Evolutionary conservation across 352 stramenopile species (phyloP).

Genomic region (Plasmopara muralis): DNA sequence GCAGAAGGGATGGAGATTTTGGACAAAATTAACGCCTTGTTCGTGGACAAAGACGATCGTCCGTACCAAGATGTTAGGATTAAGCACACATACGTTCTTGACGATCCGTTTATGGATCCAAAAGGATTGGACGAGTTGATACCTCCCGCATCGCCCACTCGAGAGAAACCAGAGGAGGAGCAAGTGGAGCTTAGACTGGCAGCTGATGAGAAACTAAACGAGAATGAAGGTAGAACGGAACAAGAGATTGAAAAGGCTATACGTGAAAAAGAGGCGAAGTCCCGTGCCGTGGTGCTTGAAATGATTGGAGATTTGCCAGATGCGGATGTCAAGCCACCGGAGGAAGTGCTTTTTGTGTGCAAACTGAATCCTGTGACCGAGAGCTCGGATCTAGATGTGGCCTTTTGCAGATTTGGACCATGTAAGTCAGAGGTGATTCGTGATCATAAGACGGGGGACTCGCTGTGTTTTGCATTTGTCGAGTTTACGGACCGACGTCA

Average conservation of each 20-base stretch:
- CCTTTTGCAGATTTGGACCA: conserved; percentile 88
- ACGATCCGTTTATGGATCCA: conserved; percentile 79
- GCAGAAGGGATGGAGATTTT: conserved; percentile 93
- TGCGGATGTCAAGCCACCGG: conserved; percentile 94
- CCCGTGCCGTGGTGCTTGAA: conserved; percentile 95
- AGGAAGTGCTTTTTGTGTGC: conserved; percentile 99
- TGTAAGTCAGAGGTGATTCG: conserved; percentile 94
- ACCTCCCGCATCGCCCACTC: conserved; percentile 76
- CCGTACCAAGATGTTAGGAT: conserved; percentile 98
- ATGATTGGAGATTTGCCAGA: conserved; percentile 98
- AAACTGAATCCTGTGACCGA: conserved; percentile 93
- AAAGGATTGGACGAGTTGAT: conserved; percentile 51
- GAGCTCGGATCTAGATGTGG: conserved; percentile 92
- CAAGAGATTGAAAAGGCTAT: conserved; percentile 88
- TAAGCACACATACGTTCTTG: conserved; percentile 86
- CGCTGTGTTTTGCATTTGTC: conserved; percentile 98
- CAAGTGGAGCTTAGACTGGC: conserved; percentile 85
- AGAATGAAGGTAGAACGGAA: conserved; percentile 63
- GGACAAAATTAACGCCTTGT: conserved; percentile 91
- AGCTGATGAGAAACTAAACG: conserved; percentile 82
- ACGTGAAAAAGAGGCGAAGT: conserved; percentile 90
- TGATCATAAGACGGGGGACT: conserved; percentile 96
- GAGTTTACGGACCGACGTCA: conserved; percentile 94
- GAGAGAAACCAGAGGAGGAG: conserved; percentile 89
- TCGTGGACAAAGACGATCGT: conserved; percentile 92